Evolutionary conservation across 371 early-diverging fungal species (phyloP).

Genomic region (Blastocladiella emersonii): DNA sequence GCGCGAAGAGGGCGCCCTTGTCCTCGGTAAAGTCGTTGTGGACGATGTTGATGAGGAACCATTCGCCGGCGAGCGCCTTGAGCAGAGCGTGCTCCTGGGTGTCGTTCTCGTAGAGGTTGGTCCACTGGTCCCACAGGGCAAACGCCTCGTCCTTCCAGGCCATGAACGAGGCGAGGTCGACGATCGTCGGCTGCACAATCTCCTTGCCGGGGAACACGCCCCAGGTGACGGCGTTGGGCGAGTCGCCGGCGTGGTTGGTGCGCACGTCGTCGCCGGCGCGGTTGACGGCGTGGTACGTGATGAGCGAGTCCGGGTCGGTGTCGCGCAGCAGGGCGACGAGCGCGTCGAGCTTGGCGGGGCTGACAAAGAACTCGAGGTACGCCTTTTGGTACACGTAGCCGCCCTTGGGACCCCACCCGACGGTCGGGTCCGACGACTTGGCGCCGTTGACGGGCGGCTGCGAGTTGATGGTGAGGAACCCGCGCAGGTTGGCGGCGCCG

Average conservation of each 20-base stretch:
- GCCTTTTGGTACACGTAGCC: constrained; percentile 96
- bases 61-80: constrained; percentile 50
- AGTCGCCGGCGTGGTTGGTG: constrained; percentile 70
- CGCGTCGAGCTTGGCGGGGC: constrained; percentile 48
- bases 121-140: constrained; percentile 88
- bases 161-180: constrained; percentile 78
- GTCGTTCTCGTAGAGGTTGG: constrained; percentile 15
- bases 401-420: constrained; percentile 94
- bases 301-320: constrained; percentile 12
- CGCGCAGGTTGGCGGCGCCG: constrained; percentile 54
- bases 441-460: constrained; percentile 93
- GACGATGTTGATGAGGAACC: constrained; percentile 89
- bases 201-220: constrained; percentile 97
- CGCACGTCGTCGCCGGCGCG: constrained; percentile 20
- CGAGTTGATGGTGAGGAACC: constrained; percentile 88
- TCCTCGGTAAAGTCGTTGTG: constrained; percentile 80
- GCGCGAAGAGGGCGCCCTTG: constrained; percentile 40
- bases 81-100: background rate
- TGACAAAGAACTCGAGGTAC: constrained; percentile 89
- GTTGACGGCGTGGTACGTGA: constrained; percentile 88
- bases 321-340: constrained; percentile 50
- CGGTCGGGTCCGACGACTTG: constrained; percentile 54
- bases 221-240: constrained; percentile 94
- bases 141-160: constrained; percentile 98
- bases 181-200: constrained; percentile 91